Conservation (phyloP, 495 filamentous ascomycete species). For the Aspergillus sclerotioniger region DNA sequence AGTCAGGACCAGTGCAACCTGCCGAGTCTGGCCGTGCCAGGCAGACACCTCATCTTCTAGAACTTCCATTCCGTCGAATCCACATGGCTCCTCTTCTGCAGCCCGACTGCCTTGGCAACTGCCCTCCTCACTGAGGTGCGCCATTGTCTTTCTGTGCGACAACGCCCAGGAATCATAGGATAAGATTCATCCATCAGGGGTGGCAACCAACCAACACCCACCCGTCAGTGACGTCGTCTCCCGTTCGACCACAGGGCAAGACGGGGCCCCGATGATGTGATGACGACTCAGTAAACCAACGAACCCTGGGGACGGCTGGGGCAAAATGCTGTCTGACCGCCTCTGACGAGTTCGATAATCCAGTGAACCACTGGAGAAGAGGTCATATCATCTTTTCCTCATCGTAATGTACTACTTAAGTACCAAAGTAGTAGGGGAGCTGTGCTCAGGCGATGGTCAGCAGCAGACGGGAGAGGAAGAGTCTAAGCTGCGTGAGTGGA, state of each 20-base stretch:
- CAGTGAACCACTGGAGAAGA: not conserved
- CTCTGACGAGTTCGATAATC: conserved; percentile 4
- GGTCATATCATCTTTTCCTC: not conserved
- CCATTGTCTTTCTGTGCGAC: not conserved
- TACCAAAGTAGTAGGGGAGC: no score
- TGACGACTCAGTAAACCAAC: conserved; percentile 1
- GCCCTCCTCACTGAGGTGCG: not conserved
- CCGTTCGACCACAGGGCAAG: not conserved
- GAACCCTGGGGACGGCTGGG: not conserved
- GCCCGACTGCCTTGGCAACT: conserved; percentile 6
- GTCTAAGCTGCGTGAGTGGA: not conserved
- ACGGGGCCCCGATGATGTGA: conserved; percentile 9
- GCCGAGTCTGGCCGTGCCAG: not conserved
- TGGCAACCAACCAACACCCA: conserved; percentile 8
- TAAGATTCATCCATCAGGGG: conserved; percentile 1
- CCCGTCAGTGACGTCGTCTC: conserved; percentile 11
- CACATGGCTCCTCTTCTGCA: conserved; percentile 1
- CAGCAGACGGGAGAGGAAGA: no score
- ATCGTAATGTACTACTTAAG: no score
- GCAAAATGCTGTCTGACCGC: not conserved
- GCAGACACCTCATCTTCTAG: conserved; percentile 13
- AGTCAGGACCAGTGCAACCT: no score
- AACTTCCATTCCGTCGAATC: conserved; percentile 9
- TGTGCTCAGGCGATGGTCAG: no score
- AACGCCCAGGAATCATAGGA: not conserved